A percentile compares a stretch with the other conserved stretches of the same genome.
phyloP scores from a whole-genome alignment of 495 filamentous ascomycete species.

The Neurospora sp. region DNA sequence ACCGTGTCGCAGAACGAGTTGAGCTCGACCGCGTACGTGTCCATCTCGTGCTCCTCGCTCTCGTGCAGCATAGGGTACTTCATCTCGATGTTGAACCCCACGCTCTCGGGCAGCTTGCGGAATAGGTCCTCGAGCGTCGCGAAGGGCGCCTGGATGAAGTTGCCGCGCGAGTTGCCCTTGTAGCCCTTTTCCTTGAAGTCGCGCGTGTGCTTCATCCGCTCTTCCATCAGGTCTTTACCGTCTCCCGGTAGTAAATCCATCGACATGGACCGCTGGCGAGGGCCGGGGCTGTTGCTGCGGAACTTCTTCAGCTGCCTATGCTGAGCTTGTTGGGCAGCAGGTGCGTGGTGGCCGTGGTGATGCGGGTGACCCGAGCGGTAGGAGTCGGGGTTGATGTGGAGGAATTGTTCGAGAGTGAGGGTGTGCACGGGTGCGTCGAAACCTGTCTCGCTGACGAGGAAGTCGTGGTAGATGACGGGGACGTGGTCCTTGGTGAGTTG shows the following conservation, averaged over 20 bases:
- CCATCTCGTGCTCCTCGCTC: conserved; percentile 91
- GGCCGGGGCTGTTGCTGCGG: conserved; percentile 25
- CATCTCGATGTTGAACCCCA: conserved; percentile 98
- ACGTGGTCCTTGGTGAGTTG: conserved; percentile 98
- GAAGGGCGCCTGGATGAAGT: conserved; percentile 89
- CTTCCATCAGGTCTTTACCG: conserved; percentile 51
- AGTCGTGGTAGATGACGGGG: conserved; percentile 98
- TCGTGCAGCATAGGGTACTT: conserved; percentile 98
- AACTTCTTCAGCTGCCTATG: conserved; percentile 18
- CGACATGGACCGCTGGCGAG: conserved; percentile 37
- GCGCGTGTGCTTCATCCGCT: conserved; percentile 94
- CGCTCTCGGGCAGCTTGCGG: conserved; percentile 61
- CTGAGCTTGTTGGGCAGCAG: conserved; percentile 12
- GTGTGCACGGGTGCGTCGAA: conserved; percentile 96
- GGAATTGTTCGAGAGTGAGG: conserved; percentile 87
- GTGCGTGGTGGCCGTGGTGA: not conserved
- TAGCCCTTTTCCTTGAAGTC: conserved; percentile 83
- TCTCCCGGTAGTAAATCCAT: conserved; percentile 27
- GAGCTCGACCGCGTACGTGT: conserved; percentile 90
- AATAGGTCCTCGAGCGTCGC: conserved; percentile 93
- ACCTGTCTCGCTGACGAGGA: conserved; percentile 95
- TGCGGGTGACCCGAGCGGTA: conserved; percentile 3
- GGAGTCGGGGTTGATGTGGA: conserved; percentile 63
- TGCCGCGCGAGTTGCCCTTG: conserved; percentile 90
- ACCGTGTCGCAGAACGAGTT: conserved; percentile 97